phyloP scores from a whole-genome alignment of 2,329 filamentous ascomycete genomes.

The Ramularia endophylla region DNA sequence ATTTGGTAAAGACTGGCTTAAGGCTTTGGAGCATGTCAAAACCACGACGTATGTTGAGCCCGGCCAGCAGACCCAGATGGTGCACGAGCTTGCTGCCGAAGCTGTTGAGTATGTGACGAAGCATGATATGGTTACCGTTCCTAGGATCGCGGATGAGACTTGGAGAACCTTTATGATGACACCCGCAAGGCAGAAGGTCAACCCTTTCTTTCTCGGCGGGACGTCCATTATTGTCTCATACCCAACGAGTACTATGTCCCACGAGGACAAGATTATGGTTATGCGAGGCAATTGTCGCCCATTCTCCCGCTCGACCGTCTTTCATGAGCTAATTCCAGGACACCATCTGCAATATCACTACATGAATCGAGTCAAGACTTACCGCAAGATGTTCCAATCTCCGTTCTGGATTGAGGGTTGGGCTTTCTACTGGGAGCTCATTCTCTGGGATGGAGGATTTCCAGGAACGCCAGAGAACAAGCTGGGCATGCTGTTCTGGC shows the following conservation, averaged over 20 bases:
- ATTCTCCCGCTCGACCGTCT: slow-evolving; percentile 54
- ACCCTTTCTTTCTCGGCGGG: too few relatives aligned
- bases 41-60: slow-evolving; percentile 49
- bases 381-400: slow-evolving; percentile 50
- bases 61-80: slow-evolving; percentile 48
- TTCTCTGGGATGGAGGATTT: slow-evolving; percentile 52
- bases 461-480: slow-evolving; percentile 46
- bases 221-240: too few relatives aligned
- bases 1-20: slow-evolving; percentile 45
- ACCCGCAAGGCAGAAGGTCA: slow-evolving; percentile 47
- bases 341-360: slow-evolving; percentile 51
- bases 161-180: slow-evolving; percentile 55
- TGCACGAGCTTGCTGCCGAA: slow-evolving; percentile 47
- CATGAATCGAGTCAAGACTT: slow-evolving; percentile 42
- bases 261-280: slow-evolving; percentile 58
- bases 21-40: slow-evolving; percentile 53
- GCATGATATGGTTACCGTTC: slow-evolving; percentile 52
- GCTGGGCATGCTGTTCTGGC: slow-evolving; percentile 56
- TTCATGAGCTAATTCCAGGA: slow-evolving; percentile 57
- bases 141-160: slow-evolving; percentile 47
- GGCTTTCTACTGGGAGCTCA: slow-evolving; percentile 58
- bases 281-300: slow-evolving; percentile 55
- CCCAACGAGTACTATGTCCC: too few relatives aligned
- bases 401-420: slow-evolving; percentile 58
- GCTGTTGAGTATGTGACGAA: slow-evolving; percentile 49